A percentile compares a stretch with the other conserved stretches of the same genome.
phyloP scores from a whole-genome alignment of 768 basidiomycete species.

The Pleurotus ostreatus region DNA sequence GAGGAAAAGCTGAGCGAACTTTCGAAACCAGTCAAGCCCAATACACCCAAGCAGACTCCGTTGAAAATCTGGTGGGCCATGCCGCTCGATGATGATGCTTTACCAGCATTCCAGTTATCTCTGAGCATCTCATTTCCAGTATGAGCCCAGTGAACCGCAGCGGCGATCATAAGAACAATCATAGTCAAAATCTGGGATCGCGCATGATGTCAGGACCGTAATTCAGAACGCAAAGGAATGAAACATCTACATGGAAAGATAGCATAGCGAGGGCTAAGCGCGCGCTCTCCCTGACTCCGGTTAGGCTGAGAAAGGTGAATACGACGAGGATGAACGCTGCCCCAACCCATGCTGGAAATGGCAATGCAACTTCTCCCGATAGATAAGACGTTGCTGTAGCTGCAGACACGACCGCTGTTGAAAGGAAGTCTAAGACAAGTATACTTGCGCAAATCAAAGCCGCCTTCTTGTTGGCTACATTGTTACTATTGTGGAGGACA shows the following conservation, averaged over 20 bases:
- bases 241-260: slow-evolving; percentile 49
- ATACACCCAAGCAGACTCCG: slow-evolving; percentile 67
- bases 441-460: slow-evolving; percentile 65
- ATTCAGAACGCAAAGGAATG: not conserved
- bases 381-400: slow-evolving; percentile 70
- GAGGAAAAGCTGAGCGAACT: slow-evolving; percentile 32
- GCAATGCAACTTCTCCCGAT: slow-evolving; percentile 54
- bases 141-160: slow-evolving; percentile 46
- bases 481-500: slow-evolving; percentile 35
- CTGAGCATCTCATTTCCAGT: slow-evolving; percentile 43
- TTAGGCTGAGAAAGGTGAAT: slow-evolving; percentile 52
- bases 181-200: slow-evolving; percentile 49
- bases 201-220: slow-evolving; percentile 7
- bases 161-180: slow-evolving; percentile 46
- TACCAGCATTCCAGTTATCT: slow-evolving; percentile 50
- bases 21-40: slow-evolving; percentile 72
- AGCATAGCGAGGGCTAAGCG: slow-evolving; percentile 55
- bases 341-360: slow-evolving; percentile 51
- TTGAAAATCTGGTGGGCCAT: slow-evolving; percentile 51
- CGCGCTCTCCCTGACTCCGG: slow-evolving; percentile 60
- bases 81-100: slow-evolving; percentile 21
- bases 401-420: slow-evolving; percentile 69
- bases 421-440: slow-evolving; percentile 66
- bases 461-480: slow-evolving; percentile 58
- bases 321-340: slow-evolving; percentile 50